Percentiles rank a stretch among this genome's conserved stretches.
Evolutionary conservation across 2,329 filamentous ascomycete genomes (phyloP).

Genomic region (Nigrograna mackinnonii): DNA sequence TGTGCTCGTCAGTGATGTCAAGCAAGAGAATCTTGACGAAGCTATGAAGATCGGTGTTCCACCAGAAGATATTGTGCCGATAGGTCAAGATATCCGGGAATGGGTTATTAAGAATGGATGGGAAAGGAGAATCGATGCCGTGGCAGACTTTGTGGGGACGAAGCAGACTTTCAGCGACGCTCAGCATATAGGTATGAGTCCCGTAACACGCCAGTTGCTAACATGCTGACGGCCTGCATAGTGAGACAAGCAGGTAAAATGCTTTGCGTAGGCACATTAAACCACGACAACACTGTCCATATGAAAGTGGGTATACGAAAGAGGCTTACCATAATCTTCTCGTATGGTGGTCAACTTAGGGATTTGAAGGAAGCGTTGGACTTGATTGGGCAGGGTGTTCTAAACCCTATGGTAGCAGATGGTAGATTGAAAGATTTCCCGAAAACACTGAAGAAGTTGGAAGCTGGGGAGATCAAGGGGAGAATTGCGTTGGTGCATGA

Average conservation of each 20-base stretch:
- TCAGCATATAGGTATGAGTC: constrained; percentile 18
- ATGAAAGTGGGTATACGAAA: constrained; percentile 25
- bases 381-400: constrained; percentile 15
- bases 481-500: constrained; percentile 15
- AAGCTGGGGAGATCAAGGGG: constrained; percentile 18
- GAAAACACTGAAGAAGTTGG: constrained; percentile 15
- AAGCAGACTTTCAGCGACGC: constrained; percentile 22
- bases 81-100: constrained; percentile 15
- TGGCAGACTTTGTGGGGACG: constrained; percentile 24
- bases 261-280: constrained; percentile 23
- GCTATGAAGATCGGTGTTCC: constrained; percentile 16
- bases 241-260: constrained; percentile 22
- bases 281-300: constrained; percentile 25
- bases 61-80: constrained; percentile 16
- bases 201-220: not conserved
- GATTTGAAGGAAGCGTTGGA: constrained; percentile 19
- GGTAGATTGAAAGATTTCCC: constrained; percentile 20
- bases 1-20: constrained; percentile 24
- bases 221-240: constrained; percentile 1
- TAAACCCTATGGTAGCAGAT: constrained; percentile 21
- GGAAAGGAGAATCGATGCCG: constrained; percentile 15
- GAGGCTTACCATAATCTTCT: constrained; percentile 21
- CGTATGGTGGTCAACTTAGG: constrained; percentile 20
- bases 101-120: constrained; percentile 20
- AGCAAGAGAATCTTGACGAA: constrained; percentile 23